These are phyloP conservation scores for Wickerhamiella siamensis DNA, from an alignment of 805 yeast genomes.

Conservation along the genomic window DNA sequence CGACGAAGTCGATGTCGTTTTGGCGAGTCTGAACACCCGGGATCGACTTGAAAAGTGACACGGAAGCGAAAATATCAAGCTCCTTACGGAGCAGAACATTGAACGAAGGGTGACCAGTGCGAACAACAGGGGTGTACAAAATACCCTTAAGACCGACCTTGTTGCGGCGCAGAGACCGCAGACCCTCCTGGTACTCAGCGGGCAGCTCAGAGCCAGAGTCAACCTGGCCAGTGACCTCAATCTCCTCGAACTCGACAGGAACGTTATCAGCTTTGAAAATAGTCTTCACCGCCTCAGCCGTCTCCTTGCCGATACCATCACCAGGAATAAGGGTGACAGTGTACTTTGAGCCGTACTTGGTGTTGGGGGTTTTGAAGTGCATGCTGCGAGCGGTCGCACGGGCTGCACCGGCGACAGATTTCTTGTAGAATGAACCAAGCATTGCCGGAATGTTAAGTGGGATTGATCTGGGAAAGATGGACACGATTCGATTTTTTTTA, in stretches of 20 bases:
- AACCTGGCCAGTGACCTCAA: conserved; percentile 42
- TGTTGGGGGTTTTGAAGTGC: conserved; percentile 12
- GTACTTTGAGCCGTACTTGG: conserved; percentile 72
- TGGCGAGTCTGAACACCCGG: conserved; percentile 89
- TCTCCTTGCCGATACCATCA: conserved; percentile 95
- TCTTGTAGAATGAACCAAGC: background rate
- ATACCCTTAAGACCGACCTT: conserved; percentile 95
- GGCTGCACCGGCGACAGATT: background rate
- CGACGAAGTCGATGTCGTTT: conserved; percentile 77
- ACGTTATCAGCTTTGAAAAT: conserved; percentile 76
- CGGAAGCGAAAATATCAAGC: conserved; percentile 86
- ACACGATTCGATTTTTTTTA: background rate
- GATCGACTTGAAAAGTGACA: conserved; percentile 83
- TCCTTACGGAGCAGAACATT: conserved; percentile 96
- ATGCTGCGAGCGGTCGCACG: conserved; percentile 5
- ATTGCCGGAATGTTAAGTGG: background rate
- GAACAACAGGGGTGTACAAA: conserved; percentile 76
- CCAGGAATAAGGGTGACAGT: conserved; percentile 91
- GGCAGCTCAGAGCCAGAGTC: conserved; percentile 36
- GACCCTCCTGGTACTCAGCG: conserved; percentile 66
- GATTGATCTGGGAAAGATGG: background rate
- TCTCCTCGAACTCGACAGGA: conserved; percentile 85
- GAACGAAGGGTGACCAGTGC: conserved; percentile 66
- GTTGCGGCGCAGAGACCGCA: conserved; percentile 83
- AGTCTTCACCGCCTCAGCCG: conserved; percentile 82